Evolutionary conservation across 257 asterid genomes (phyloP).

Genomic region (Petrea volubilis): DNA sequence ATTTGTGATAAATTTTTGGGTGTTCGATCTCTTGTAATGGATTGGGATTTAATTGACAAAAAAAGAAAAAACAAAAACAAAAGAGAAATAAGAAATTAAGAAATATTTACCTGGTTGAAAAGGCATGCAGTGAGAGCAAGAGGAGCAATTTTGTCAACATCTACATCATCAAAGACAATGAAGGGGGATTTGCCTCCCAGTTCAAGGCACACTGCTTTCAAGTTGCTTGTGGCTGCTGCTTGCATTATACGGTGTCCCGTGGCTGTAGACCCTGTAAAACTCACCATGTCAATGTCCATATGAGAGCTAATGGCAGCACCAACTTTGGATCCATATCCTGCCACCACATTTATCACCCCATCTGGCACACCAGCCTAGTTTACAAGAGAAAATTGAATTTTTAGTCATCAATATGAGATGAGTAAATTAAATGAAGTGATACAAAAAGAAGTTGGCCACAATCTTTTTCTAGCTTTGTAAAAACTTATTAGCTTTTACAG

Average conservation of each 20-base stretch:
- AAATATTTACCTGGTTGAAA: conserved; percentile 51
- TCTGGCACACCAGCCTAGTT: conserved; percentile 76
- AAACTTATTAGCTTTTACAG: no score
- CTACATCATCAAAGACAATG: conserved; percentile 64
- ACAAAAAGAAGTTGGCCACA: no score
- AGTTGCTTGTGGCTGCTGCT: conserved; percentile 74
- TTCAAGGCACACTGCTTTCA: conserved; percentile 63
- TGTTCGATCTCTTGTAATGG: not conserved
- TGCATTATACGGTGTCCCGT: conserved; percentile 68
- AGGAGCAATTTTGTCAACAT: conserved; percentile 56
- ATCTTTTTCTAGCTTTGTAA: no score
- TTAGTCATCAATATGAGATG: no score
- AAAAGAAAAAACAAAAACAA: not conserved
- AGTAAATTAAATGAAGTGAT: no score
- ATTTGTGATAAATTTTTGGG: not conserved
- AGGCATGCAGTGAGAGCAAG: conserved; percentile 58
- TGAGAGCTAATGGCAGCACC: conserved; percentile 81
- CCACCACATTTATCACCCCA: conserved; percentile 72
- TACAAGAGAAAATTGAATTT: not conserved
- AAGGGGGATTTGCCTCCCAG: conserved; percentile 80
- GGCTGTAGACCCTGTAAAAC: conserved; percentile 78
- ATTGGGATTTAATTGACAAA: not conserved
- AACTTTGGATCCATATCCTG: conserved; percentile 62
- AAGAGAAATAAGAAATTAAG: not conserved
- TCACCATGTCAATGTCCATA: conserved; percentile 83